Conservation (phyloP, 257 asterid species). For the Solanum dulcamara region DNA sequence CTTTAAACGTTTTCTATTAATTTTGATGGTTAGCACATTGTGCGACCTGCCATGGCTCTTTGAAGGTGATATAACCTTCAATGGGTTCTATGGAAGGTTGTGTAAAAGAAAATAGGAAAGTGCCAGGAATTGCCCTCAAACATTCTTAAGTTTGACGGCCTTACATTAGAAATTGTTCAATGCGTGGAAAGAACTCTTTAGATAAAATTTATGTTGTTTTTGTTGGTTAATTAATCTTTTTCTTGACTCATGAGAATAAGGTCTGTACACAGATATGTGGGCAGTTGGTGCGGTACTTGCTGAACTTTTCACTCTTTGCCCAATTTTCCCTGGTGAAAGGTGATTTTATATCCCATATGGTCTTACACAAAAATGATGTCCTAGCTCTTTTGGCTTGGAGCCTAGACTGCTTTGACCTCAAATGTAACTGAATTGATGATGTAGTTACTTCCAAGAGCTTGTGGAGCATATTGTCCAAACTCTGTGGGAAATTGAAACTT, state of each 20-base stretch:
- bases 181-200: background rate
- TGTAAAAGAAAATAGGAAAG: background rate
- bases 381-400: background rate
- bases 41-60: background rate
- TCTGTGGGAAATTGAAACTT: background rate
- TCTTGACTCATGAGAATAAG: background rate
- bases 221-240: background rate
- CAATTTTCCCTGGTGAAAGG: conserved; percentile 98
- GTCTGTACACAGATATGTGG: conserved; percentile 75
- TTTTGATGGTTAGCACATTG: background rate
- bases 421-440: background rate
- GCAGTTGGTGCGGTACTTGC: conserved; percentile 94
- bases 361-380: background rate
- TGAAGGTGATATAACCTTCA: background rate
- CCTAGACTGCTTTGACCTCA: background rate
- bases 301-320: conserved; percentile 83
- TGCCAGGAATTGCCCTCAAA: background rate
- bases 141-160: background rate
- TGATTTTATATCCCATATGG: conserved; percentile 18
- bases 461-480: background rate
- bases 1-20: background rate
- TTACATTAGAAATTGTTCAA: background rate
- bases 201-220: background rate
- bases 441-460: background rate
- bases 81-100: background rate